Base-by-base conservation (phyloP, 179 eudicot species). In the Drosera spatulata region DNA sequence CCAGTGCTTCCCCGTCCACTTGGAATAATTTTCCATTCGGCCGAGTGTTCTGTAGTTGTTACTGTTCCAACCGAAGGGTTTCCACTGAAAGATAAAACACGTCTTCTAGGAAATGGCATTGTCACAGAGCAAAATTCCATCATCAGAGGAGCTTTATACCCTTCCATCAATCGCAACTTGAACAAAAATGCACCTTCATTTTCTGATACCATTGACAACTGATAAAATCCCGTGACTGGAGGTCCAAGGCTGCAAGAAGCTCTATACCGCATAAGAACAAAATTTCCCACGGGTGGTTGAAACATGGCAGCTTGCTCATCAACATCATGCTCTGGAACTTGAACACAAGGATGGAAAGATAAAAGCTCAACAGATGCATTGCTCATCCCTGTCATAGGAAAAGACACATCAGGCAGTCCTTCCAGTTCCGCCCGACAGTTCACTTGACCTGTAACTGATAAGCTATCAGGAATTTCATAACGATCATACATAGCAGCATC, bases 131-230 rank as follows among this genome's bases (percentile, higher is more conserved):
- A 93, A 67, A 77, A 82, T 65, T 93, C 99, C 85, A 93, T 86
- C 44, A 86, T 75, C 54, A 89, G 68, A 55, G 99, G 99, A 70
- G 86, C 50, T 78, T 80, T 93, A 48, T 93, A 86, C 49, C 95
- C 86, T 70, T 84, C 99, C 93, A 93, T 84, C 46, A 93, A 71
- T 69, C 64, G 67, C 74, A 93, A 72, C 77, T 78, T 88, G 69
- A 93, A 93, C 41, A 93, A 77, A 78, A 93, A 89, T 37, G 99
- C 99, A 58, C 99, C 99, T 80, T 89, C 96, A 73, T 89, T 93
- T 75, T 88, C 99, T 13, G 99, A 93, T 22, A 93, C 96, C 99
- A 89, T 86, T 6, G 96, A 93, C 48, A 93, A 82, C 85, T 93
- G 99, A 68, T 93, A 89, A 69, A 93, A 89, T 50, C 99, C 99